Base-by-base conservation (phyloP, 2,329 filamentous ascomycete genomes). In the Fusarium devonianum region DNA sequence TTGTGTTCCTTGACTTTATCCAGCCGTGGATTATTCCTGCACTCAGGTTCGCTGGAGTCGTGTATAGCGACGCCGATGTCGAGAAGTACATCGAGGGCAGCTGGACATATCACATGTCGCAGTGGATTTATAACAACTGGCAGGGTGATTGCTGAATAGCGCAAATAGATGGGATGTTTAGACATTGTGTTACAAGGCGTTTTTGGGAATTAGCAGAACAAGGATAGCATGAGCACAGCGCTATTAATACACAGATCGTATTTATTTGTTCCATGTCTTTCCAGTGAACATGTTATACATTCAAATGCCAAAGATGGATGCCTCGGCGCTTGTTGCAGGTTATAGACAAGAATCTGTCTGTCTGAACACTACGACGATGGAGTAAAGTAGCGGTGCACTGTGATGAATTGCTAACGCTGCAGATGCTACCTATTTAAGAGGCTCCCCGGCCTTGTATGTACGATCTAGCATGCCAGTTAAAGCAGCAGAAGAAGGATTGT, bases 1-100 rank as follows among this genome's bases (percentile, higher is more conserved):
- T 99, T 7, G 85, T 97, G 11, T 99, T 95, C 67, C 83, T 96
- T 49, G 92, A 96, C 68, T 99, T 97, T 69, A 86, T 97, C 25
- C 82, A 94, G 71, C 86, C 86, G 8, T 95, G 89, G 82, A 76
- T 97, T 28, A 71, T 96, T 13, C 74, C 88, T 9, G 92, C 91
- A 3, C 75, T 96, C 53, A 84, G 86, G 59, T 79, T 83, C 54
- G 74, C 73, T 18, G 83, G 83, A 0, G 78, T 77, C 2, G 75
- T 78, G 18, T 85, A 80, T 46, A 71, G 56, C 16, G 67, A 71
- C 7, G 67, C 71, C 4, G 76, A 85, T 59, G 77, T 85, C 1
- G 62, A 74, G 60, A 58, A 66, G 18, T 87, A 86, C 60, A 71
- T 77, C 7, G 74, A 84, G 3, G 77, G 76, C 18, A 80, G 78